Conservation (phyloP, 495 filamentous ascomycete genomes). For the Trichocladium uniseriatum region DNA sequence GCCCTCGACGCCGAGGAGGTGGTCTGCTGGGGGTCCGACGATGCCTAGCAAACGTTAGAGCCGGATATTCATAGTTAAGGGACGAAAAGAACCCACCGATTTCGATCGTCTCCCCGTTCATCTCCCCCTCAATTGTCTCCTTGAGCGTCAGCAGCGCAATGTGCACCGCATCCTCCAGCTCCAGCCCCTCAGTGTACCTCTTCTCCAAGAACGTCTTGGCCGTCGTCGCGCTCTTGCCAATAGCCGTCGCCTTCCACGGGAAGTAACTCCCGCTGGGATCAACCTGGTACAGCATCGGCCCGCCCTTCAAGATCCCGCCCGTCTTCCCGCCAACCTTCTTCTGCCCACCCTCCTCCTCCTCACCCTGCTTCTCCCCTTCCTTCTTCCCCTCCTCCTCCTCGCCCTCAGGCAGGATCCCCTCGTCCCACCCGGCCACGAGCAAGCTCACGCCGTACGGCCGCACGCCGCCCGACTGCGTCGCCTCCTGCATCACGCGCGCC, state of each 20-base stretch:
- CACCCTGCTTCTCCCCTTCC: conserved; percentile 38
- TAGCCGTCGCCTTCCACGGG: conserved; percentile 98
- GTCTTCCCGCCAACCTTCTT: conserved; percentile 73
- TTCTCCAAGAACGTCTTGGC: conserved; percentile 99
- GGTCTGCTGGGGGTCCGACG: conserved; percentile 86
- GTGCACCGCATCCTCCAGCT: conserved; percentile 96
- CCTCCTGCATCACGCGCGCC: conserved; percentile 95
- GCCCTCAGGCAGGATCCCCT: conserved; percentile 77
- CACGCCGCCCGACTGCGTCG: conserved; percentile 94
- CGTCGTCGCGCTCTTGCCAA: conserved; percentile 95
- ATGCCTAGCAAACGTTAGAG: conserved; percentile 52
- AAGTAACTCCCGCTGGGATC: conserved; percentile 96
- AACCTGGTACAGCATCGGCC: conserved; percentile 95
- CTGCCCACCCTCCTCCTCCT: conserved; percentile 48
- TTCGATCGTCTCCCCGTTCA: conserved; percentile 98
- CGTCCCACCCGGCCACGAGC: conserved; percentile 95
- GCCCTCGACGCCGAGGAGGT: conserved; percentile 86
- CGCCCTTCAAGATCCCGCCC: conserved; percentile 89
- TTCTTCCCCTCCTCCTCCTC: conserved; percentile 41
- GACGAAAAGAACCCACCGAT: conserved; percentile 56
- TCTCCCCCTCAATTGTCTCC: conserved; percentile 98
- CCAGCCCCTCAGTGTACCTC: conserved; percentile 91
- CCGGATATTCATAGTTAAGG: no score
- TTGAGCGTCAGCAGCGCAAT: conserved; percentile 96
- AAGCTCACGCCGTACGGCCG: conserved; percentile 95